Conservation (phyloP, 352 stramenopile genomes). For the Globisporangium echinulatum region DNA sequence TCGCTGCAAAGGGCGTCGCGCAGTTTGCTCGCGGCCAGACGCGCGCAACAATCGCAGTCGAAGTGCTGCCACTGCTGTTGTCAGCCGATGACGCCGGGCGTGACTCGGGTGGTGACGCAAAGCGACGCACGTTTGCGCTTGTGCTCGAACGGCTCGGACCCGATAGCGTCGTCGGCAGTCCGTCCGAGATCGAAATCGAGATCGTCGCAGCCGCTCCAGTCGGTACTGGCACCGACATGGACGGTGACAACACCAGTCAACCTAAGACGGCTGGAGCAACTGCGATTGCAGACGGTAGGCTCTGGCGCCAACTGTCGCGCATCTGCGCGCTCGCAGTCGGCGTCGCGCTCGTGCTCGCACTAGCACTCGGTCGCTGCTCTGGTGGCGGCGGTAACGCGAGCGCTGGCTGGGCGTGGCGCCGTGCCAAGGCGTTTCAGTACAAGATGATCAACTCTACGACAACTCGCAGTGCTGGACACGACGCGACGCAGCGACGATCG, state of each 20-base stretch:
- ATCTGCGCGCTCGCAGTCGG: conserved; percentile 7
- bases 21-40: conserved; percentile 18
- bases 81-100: neutral
- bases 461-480: too few species aligned
- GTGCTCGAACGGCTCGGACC: conserved; percentile 1
- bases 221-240: neutral
- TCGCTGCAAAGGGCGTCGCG: conserved; percentile 16
- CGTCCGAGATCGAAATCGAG: conserved; percentile 4
- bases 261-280: neutral
- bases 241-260: too few species aligned
- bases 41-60: conserved; percentile 17
- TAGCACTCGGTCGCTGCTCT: conserved; percentile 15
- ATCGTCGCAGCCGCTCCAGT: conserved; percentile 6
- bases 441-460: conserved; percentile 14
- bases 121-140: conserved; percentile 5
- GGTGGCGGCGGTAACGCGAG: neutral
- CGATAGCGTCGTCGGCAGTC: neutral
- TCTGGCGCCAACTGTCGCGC: conserved; percentile 24
- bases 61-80: conserved; percentile 10
- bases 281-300: conserved; percentile 11
- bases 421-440: conserved; percentile 42
- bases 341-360: conserved; percentile 9
- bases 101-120: neutral
- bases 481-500: too few species aligned
- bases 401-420: conserved; percentile 6